These are phyloP conservation scores for Stipa capillata DNA, from an alignment of 176 grass and related monocot genomes.

Conservation along the genomic window DNA sequence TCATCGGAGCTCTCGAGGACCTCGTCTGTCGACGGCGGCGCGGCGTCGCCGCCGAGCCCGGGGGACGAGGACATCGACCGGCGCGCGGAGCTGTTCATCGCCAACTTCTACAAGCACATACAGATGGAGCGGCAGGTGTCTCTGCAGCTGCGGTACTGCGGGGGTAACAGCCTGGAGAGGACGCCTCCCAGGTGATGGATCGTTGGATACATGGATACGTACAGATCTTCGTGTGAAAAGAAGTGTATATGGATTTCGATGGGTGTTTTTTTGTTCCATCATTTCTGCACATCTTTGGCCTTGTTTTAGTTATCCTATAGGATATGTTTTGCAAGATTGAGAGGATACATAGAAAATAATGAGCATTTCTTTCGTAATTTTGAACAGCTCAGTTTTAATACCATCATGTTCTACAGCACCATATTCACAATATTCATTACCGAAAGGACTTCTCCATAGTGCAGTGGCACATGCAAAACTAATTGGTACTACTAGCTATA, in stretches of 20 bases:
- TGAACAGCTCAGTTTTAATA: too few relatives aligned
- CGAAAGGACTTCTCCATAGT: too few relatives aligned
- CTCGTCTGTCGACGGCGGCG: too few relatives aligned
- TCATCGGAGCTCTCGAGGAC: neutral
- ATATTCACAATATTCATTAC: too few relatives aligned
- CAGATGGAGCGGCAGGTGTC: conserved; percentile 81
- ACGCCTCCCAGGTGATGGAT: too few relatives aligned
- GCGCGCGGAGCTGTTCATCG: conserved; percentile 61
- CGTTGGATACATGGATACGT: neutral
- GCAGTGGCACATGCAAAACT: too few relatives aligned
- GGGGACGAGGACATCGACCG: conserved; percentile 40
- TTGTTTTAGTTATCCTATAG: neutral
- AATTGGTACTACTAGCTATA: too few relatives aligned
- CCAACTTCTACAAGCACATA: conserved; percentile 52
- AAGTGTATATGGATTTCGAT: neutral
- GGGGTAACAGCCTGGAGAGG: too few relatives aligned
- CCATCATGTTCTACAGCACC: too few relatives aligned
- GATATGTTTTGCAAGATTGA: neutral
- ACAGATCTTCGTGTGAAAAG: neutral
- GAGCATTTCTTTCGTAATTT: too few relatives aligned
- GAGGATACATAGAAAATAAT: too few relatives aligned
- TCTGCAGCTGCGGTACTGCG: conserved; percentile 49
- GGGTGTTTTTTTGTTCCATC: conserved; percentile 7
- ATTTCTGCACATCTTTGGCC: neutral
- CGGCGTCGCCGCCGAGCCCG: neutral